phyloP scores from a whole-genome alignment of 2,329 filamentous ascomycete genomes.

The Trichoderma sp. region DNA sequence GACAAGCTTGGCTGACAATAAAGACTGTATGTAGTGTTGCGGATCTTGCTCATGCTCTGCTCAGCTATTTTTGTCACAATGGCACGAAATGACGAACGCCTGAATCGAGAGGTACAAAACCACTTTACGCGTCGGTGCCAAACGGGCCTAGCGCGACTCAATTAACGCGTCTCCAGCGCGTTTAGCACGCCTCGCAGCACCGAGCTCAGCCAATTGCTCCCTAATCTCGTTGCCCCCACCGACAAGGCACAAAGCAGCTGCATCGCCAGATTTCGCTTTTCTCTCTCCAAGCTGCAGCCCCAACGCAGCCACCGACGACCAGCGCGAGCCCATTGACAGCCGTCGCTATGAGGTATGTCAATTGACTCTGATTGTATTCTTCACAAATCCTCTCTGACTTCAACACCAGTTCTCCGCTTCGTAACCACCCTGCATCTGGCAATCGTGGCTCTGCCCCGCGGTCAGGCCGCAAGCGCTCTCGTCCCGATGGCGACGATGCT shows the following conservation, averaged over 20 bases:
- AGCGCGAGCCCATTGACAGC: not conserved
- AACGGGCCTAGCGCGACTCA: constrained; percentile 42
- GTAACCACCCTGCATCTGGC: constrained; percentile 78
- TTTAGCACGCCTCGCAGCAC: constrained; percentile 25
- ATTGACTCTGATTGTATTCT: too few species aligned
- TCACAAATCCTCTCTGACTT: constrained; percentile 25
- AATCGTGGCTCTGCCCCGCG: constrained; percentile 70
- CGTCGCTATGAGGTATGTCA: constrained; percentile 35
- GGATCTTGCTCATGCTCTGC: fast-evolving
- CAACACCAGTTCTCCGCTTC: constrained; percentile 73
- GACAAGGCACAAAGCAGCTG: constrained; percentile 29
- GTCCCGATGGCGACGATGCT: constrained; percentile 55
- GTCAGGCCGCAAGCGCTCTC: constrained; percentile 59
- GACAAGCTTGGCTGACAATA: not conserved
- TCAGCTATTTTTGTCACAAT: not conserved
- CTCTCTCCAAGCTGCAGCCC: constrained; percentile 11
- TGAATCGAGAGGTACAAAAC: constrained; percentile 21
- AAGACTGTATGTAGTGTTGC: not conserved
- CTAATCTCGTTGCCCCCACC: constrained; percentile 32
- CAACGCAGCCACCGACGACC: not conserved
- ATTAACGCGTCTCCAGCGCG: constrained; percentile 50
- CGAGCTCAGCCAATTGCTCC: constrained; percentile 34
- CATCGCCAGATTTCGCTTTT: constrained; percentile 17
- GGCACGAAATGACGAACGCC: not conserved
- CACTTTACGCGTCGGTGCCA: constrained; percentile 45